Evolutionary conservation across 306 rosid species (phyloP), one percentile per base, ranked within the genome.

Genomic region (Castanea crenata): DNA sequence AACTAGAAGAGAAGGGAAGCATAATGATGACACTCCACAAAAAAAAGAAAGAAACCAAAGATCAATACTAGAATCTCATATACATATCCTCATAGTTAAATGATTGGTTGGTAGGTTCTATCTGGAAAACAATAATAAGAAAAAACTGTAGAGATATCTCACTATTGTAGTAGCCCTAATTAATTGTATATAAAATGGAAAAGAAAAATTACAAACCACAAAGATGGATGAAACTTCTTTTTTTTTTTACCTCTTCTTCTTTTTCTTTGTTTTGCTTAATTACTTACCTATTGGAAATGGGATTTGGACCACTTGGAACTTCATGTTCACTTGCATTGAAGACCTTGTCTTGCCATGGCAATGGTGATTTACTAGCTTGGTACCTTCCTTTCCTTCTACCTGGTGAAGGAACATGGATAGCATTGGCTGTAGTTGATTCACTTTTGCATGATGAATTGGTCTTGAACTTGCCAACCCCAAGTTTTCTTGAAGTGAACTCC

Each of bases 251-350:
- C 54, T 69, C 76, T 41, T 34, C 32, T 52, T 73, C 71, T 67
- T 67, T 74, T 67, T 74, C 64, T 61, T 73, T 55, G 74, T 52
- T 76, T 76, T 61, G 51, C 71, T 23, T 35, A 49, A 49, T 49
- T 49, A 11, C 71, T 93, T 82, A 91, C 94, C 93, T 91, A 75
- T 91, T 93, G 74, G 98, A 93, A 82, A 91, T 93, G 74, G 97
- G 98, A 68, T 91, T 93, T 51, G 98, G 98, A 80, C 98, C 98
- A 81, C 98, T 93, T 41, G 98, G 98, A 12, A 93, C 97, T 86
- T 91, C 94, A 86, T 91, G 97, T 58, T 78, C 88, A 84, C 88
- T 79, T 1, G 79, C 90, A 78, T 82, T 86, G 84, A 88, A 90
- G 81, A 75, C 83, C 83, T 72, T 82, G 68, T 83, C 80, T 76